A percentile compares a stretch with the other conserved stretches of the same genome.
phyloP scores from a whole-genome alignment of 805 yeast genomes.

The Candida sonorensis region DNA sequence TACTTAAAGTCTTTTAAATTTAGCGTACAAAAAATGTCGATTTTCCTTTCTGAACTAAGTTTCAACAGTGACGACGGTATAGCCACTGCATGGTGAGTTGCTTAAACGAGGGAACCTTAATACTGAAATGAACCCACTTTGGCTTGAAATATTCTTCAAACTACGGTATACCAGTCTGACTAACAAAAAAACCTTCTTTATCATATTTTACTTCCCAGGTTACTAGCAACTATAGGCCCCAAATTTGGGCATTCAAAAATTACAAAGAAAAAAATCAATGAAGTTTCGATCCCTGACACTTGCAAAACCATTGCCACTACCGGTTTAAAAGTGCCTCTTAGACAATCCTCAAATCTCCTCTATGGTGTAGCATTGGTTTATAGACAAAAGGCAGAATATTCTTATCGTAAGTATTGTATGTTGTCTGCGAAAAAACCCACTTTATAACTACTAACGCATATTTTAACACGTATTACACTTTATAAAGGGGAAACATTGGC shows the following conservation, averaged over 20 bases:
- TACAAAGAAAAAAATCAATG: conserved; percentile 26
- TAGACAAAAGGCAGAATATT: conserved; percentile 41
- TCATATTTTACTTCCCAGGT: conserved; percentile 11
- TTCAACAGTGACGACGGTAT: conserved; percentile 14
- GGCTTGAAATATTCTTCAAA: not conserved
- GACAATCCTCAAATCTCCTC: conserved; percentile 37
- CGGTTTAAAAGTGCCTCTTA: conserved; percentile 16
- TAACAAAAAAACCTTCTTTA: no score
- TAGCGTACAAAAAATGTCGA: no score
- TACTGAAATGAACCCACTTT: no score
- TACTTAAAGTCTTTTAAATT: no score
- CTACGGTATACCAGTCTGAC: no score
- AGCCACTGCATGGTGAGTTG: conserved; percentile 25
- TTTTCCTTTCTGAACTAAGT: conserved; percentile 14
- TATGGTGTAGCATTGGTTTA: conserved; percentile 44
- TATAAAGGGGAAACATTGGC: no score
- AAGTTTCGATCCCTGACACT: conserved; percentile 34
- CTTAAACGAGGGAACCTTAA: no score
- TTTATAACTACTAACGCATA: no score
- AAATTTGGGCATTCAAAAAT: conserved; percentile 17
- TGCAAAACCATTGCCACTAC: conserved; percentile 28
- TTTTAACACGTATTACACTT: no score
- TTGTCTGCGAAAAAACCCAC: not conserved
- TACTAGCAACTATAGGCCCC: conserved; percentile 25
- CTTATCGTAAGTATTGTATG: conserved; percentile 24